Percentiles rank a stretch among this genome's conserved stretches.
These are phyloP conservation scores for Lichtheimia hyalospora DNA, from an alignment of 371 early-diverging fungal species.

Conservation along the genomic window DNA sequence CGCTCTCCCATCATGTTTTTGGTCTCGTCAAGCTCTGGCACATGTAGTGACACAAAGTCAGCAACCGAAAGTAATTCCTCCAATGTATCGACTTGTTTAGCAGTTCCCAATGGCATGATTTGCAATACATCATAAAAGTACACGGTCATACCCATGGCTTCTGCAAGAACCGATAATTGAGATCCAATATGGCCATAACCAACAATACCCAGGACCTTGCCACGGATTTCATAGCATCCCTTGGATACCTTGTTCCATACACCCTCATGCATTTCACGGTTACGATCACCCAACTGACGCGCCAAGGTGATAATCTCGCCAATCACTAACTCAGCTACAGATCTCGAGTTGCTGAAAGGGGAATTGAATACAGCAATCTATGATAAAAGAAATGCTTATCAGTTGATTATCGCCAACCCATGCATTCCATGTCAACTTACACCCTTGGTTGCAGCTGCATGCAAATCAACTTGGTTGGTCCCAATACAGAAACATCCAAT, in stretches of 20 bases:
- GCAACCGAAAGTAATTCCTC: constrained; percentile 75
- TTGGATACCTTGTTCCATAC: constrained; percentile 91
- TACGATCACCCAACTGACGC: constrained; percentile 91
- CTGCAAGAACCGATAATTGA: constrained; percentile 95
- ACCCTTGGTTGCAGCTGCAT: constrained; percentile 81
- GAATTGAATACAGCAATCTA: constrained; percentile 96
- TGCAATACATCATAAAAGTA: constrained; percentile 89
- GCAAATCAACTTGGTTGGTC: constrained; percentile 95
- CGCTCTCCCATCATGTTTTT: constrained; percentile 91
- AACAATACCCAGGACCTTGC: constrained; percentile 71
- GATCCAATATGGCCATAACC: constrained; percentile 93
- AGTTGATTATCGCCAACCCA: background rate
- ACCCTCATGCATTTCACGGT: constrained; percentile 88
- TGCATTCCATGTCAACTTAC: constrained; percentile 49
- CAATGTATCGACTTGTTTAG: constrained; percentile 65
- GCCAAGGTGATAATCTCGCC: constrained; percentile 89
- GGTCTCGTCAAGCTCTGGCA: constrained; percentile 95
- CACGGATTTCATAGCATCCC: constrained; percentile 89
- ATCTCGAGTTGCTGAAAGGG: constrained; percentile 89
- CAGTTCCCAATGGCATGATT: constrained; percentile 93
- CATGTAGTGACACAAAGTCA: constrained; percentile 94
- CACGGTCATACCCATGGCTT: constrained; percentile 92
- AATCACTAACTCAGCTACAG: constrained; percentile 92
- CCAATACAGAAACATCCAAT: constrained; percentile 99
- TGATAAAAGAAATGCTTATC: background rate